Conservation (phyloP, 2,329 filamentous ascomycete species). For the Monosporascus cannonballus region DNA sequence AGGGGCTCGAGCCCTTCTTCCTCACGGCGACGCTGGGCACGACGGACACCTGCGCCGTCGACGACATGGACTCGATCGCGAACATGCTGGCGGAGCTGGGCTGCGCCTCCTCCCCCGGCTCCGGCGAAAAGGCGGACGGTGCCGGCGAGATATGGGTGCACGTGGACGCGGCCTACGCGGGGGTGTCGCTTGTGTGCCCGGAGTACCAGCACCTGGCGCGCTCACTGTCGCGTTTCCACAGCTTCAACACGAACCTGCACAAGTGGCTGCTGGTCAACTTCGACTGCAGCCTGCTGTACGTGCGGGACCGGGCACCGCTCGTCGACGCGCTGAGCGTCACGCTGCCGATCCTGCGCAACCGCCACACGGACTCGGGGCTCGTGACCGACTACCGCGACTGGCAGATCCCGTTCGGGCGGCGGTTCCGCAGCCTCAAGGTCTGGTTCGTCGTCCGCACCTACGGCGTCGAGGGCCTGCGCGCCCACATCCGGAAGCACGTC, state of each 20-base stretch:
- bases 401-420: constrained; percentile 87
- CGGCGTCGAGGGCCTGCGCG: constrained; percentile 68
- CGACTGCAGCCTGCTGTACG: constrained; percentile 75
- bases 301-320: constrained; percentile 70
- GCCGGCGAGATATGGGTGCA: constrained; percentile 74
- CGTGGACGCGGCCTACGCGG: constrained; percentile 89
- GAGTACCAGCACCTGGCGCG: constrained; percentile 67
- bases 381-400: constrained; percentile 96
- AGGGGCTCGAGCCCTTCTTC: constrained; percentile 79
- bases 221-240: constrained; percentile 65
- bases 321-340: constrained; percentile 73
- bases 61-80: constrained; percentile 69
- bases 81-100: constrained; percentile 32
- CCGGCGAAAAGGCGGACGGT: constrained; percentile 7
- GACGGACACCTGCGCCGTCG: constrained; percentile 81
- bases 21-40: constrained; percentile 79
- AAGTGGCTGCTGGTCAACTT: constrained; percentile 97
- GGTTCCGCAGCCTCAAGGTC: constrained; percentile 85
- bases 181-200: constrained; percentile 73
- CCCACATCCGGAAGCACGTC: constrained; percentile 66
- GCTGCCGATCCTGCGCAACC: constrained; percentile 75
- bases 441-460: constrained; percentile 91
- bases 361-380: constrained; percentile 71
- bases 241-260: constrained; percentile 93
- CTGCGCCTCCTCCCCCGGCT: constrained; percentile 13